Base-by-base conservation (phyloP, 2,329 filamentous ascomycete species). In the Botrytis aclada region DNA sequence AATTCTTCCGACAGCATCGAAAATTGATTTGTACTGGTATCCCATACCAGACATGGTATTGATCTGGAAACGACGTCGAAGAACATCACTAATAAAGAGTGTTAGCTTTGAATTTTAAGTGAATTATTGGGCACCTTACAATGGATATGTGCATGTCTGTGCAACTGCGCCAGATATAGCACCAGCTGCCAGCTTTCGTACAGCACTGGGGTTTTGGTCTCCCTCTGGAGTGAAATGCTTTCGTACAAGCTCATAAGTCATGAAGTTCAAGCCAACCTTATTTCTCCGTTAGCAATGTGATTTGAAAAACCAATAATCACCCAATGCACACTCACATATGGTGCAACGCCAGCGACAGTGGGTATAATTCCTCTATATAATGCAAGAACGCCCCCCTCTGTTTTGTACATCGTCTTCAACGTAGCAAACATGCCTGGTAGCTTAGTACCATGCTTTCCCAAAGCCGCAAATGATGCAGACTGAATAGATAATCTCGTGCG, bases 11-110 rank as follows among this genome's bases (percentile, higher is more conserved):
- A 99, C 85, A 5, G 96, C 96, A 80, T 97, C 94, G 75, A 89
- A 86, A 61, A 99, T 91, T 10, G 91, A 92, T 79, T 93, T 94
- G 85, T 99, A 99, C 81, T 95, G 90, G 83, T 98, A 98, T 69
- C 96, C 96, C 90, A 99, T 95, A 69, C 96, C 96, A 65, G 93
- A 94, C 96, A 99, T 99, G 71, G 96, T 98, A 83, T 99, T 99
- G 84, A 99, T 96, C 81, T 99, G 96, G 82, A 99, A 99, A 69
- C 96, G 89, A 74, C 96, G 90, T 45, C 96, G 93, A 71, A 99
- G 86, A 3, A 99, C 95, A 81, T 97, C 95, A 81, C 93, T 96
- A 74, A 65, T 96, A 74, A 65, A 16, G 80, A 79, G 75, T 58
- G 3, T 73, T 77, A 67, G 43, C 75, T 37, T n/a, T n/a, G 37